Evolutionary conservation across 2,329 filamentous ascomycete genomes (phyloP), one percentile per base, ranked within the genome.

Genomic region (Penicillium sp.): DNA sequence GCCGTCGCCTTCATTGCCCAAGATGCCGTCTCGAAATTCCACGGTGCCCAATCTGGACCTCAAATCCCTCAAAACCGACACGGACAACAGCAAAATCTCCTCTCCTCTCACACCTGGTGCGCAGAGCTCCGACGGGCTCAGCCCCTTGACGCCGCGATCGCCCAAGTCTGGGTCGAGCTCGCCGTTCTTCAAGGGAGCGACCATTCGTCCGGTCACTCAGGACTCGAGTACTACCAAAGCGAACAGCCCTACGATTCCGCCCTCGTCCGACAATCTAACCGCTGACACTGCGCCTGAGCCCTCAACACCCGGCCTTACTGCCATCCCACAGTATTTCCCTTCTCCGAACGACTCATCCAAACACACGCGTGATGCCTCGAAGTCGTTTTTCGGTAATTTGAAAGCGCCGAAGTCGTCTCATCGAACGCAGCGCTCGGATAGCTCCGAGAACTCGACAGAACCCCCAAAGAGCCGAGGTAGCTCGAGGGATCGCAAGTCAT

Each of bases 321-420:
- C 74, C 9, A 75, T 77, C 51, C 74, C 74, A 31, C 74, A 71
- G 56, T 72, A 73, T 44, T 74, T 75, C 48, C 69, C 73, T 18
- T 76, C 74, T 1, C 70, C 74, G 9, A 72, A 69, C 55, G 66
- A 74, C 41, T 58, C 69, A 6, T 59, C 65, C 13, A 74, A 73
- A 52, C 75, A 77, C 54, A 63, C 61, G 13, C 71, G 75, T 49
- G 75, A 78, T 54, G 61, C 69, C 3, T 78, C 75, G 3, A 73
- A 70, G 44, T 76, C 74, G 3, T 76, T 78, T 49, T 77, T 78
- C 52, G 71, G 74, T 11, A 76, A 70, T 50, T 64, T 78, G 39
- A 77, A 76, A 62, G 74, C 74, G 5, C 74, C 74, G 3, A 75
- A 74, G 55, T 71, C 74, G 11, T 74, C 73, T 1, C 74, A 77